Evolutionary conservation across 73 alveolate species (phyloP).

Genomic region (Symbiodinium natans): DNA sequence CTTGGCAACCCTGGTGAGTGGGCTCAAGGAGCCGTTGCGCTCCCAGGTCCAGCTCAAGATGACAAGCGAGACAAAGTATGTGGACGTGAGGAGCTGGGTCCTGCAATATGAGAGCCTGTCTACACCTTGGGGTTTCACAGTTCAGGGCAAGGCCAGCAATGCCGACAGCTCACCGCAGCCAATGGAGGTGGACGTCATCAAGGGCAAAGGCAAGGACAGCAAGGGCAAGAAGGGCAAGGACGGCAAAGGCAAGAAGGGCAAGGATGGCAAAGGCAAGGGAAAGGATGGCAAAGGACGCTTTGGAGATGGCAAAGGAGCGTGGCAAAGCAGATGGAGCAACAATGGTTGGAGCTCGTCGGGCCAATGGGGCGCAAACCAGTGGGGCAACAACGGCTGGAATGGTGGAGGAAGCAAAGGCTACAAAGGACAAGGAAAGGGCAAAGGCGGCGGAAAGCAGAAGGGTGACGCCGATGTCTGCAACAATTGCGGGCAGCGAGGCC

Average conservation of each 20-base stretch:
- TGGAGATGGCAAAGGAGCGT: not conserved
- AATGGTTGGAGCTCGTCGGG: not conserved
- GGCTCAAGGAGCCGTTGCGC: not conserved
- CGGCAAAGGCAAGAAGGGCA: not conserved
- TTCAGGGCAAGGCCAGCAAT: too few species aligned
- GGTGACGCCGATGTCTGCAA: not conserved
- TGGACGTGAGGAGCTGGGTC: not conserved
- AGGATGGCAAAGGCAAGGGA: not conserved
- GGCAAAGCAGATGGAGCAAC: not conserved
- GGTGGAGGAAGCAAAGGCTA: not conserved
- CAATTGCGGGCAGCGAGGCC: not conserved
- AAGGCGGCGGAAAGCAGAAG: not conserved
- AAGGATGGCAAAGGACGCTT: not conserved
- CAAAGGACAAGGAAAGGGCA: not conserved
- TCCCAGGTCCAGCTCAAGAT: not conserved
- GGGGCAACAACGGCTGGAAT: not conserved
- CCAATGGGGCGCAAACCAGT: not conserved
- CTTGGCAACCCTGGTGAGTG: not conserved
- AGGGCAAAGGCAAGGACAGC: not conserved
- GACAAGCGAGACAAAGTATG: not conserved
- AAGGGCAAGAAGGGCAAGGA: not conserved
- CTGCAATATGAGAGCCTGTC: not conserved
- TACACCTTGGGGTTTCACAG: not conserved
- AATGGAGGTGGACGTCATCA: not conserved
- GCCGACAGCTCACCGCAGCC: not conserved